Evolutionary conservation across 225 moss, liverwort and hornwort genomes (phyloP), one percentile per base, ranked within the genome.

Genomic region (Marchantia paleacea): DNA sequence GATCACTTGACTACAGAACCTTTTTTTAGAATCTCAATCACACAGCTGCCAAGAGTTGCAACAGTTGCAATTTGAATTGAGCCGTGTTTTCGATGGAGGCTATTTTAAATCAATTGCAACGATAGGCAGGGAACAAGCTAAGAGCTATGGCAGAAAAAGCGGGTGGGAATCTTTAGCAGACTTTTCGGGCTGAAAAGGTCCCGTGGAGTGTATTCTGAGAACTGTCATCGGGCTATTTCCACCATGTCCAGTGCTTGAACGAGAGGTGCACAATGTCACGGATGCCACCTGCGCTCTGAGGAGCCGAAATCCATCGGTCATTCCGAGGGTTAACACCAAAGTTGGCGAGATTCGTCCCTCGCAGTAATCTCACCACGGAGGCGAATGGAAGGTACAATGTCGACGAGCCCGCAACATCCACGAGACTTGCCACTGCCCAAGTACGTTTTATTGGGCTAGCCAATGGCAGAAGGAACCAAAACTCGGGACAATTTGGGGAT

Each of bases 91-190:
- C 31, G 13, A 20, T 29, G n/a, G 61, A 48, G 62, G 77, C 61
- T 61, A 61, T 77, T 61, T 61, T 64, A 61, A 63, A 77, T 63
- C 22, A 47, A 2, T 39, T 2, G 3, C 39, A 39, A 48, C 77
- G 62, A 50, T 47, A 50, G 47, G 47, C 11, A 16, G 58, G 20
- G 55, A 24, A 15, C 11, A n/a, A 72, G 51, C 66, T 28, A 66
- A 29, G 28, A 14, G 28, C 22, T 8, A 28, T 28, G 60, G 76
- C 60, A 30, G 57, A 31, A 22, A 28, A 48, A 77, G 48, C 60
- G 55, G 61, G 39, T 62, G 13, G 61, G 75, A 77, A 77, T 77
- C 77, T 77, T 61, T 24, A 22, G 60, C 61, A 77, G 22, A 25
- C 61, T 61, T 63, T 63, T 47, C 62, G 61, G 77, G 62, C 48